Evolutionary conservation across 768 basidiomycete species (phyloP).

Genomic region (Mycena indigotica): DNA sequence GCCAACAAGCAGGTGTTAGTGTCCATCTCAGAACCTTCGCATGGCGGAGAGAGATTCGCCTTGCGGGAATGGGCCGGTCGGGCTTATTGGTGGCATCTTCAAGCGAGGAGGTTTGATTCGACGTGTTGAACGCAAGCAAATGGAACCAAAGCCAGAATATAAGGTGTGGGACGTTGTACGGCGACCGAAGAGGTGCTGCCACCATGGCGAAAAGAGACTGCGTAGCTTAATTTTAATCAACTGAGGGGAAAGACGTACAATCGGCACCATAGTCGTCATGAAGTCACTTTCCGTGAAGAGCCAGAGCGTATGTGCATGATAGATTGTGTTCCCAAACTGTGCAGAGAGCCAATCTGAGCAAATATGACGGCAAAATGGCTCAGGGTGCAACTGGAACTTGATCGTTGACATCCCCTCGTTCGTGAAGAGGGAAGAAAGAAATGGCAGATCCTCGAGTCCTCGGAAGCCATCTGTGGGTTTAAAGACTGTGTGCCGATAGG

Average conservation of each 20-base stretch:
- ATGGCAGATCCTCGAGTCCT: no score
- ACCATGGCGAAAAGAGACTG: conserved; percentile 23
- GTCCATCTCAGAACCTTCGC: conserved; percentile 33
- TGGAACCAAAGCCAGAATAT: conserved; percentile 44
- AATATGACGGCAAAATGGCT: no score
- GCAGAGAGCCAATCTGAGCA: no score
- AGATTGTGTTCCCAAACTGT: no score
- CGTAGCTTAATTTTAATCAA: background rate
- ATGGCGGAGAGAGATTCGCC: conserved; percentile 27
- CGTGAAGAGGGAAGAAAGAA: no score
- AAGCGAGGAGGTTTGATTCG: conserved; percentile 34
- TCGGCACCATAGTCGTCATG: conserved; percentile 35
- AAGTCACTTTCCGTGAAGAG: conserved; percentile 38
- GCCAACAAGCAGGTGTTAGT: conserved; percentile 31
- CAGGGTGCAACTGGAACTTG: no score
- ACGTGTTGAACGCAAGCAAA: conserved; percentile 38
- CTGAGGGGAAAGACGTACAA: conserved; percentile 22
- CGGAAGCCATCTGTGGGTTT: no score
- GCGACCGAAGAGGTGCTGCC: conserved; percentile 16
- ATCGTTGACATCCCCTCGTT: no score
- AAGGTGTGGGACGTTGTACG: conserved; percentile 22
- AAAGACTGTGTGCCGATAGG: no score
- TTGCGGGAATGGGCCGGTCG: conserved; percentile 36
- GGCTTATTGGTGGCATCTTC: conserved; percentile 40
- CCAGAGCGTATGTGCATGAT: conserved; percentile 18